A percentile compares a stretch with the other conserved stretches of the same genome.
Conservation (phyloP, 768 basidiomycete species). For the Pisolithus marmoratus region DNA sequence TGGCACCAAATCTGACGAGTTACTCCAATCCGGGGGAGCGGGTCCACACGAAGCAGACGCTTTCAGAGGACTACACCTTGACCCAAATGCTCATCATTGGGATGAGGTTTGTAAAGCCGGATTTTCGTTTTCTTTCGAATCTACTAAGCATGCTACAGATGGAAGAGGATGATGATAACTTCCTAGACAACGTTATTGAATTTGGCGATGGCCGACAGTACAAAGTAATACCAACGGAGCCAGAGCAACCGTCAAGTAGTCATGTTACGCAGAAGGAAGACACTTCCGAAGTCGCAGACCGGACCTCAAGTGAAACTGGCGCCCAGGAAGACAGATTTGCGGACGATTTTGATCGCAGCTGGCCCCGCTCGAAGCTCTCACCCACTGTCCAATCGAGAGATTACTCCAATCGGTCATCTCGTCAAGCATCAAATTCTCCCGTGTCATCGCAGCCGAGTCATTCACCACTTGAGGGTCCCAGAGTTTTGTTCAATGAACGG, state of each 20-base stretch:
- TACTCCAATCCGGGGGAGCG: slow-evolving; percentile 50
- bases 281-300: slow-evolving; percentile 13
- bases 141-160: slow-evolving; percentile 42
- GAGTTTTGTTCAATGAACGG: slow-evolving; percentile 92
- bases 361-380: slow-evolving; percentile 70
- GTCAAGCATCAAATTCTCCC: slow-evolving; percentile 29
- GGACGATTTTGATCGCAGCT: slow-evolving; percentile 94
- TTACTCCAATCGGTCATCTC: slow-evolving; percentile 25
- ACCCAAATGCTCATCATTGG: slow-evolving; percentile 96
- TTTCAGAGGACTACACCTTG: slow-evolving; percentile 89
- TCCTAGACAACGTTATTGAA: slow-evolving; percentile 84
- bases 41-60: slow-evolving; percentile 81
- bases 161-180: slow-evolving; percentile 91
- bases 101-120: slow-evolving; percentile 70
- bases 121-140: background rate
- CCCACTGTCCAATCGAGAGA: slow-evolving; percentile 41
- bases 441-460: slow-evolving; percentile 34
- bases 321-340: slow-evolving; percentile 85
- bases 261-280: slow-evolving; percentile 5
- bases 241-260: slow-evolving; percentile 19
- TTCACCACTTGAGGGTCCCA: slow-evolving; percentile 53
- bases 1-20: slow-evolving; percentile 47
- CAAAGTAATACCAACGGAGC: slow-evolving; percentile 57
- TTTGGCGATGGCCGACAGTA: slow-evolving; percentile 95
- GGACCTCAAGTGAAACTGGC: slow-evolving; percentile 38